Evolutionary conservation across 192 early-diverging fungal genomes (phyloP), one percentile per base, ranked within the genome.

Genomic region (Linnemannia hyalina): DNA sequence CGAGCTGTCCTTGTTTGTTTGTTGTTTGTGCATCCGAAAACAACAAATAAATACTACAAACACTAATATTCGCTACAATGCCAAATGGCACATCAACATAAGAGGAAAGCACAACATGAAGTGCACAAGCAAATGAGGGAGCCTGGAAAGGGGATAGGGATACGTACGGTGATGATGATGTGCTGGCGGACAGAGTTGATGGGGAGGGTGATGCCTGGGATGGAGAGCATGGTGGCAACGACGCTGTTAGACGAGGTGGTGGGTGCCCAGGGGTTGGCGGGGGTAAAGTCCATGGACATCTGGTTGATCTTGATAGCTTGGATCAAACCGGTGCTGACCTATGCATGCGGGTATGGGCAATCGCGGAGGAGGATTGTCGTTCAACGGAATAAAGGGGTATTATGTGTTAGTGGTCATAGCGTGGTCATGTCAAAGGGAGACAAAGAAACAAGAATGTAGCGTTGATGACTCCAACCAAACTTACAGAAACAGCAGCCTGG

Each of bases 211-310:
- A 82, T 76, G 46, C 70, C 81, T 22, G 81, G 75, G 47, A 74
- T 76, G 42, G 81, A 63, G 57, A 76, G 60, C 75, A 76, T 76
- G 57, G 75, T 76, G 69, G 89, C 89, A 18, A 86, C 68, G 71
- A 88, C 73, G 26, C 44, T 55, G 70, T 71, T 90, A 40, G 90
- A 89, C 40, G 82, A 80, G 7, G 88, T 77, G 70, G 54, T 36
- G 38, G 90, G 90, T 32, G 80, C 68, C 71, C 86, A 91, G 26
- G 84, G 74, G 40, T 81, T 78, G 41, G 65, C 52, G 6, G 80
- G 81, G 26, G 89, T 90, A 73, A 91, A 90, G 65, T 91, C 85
- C 46, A 90, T 76, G 2, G 78, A 72, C 81, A 85, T 87, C 11
- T 90, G 75, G 57, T 73, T 89, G 77, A 90, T 80, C 29, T 78